Base-by-base conservation (phyloP, 2,329 filamentous ascomycete genomes). In the Chrysoporthe cubensis region DNA sequence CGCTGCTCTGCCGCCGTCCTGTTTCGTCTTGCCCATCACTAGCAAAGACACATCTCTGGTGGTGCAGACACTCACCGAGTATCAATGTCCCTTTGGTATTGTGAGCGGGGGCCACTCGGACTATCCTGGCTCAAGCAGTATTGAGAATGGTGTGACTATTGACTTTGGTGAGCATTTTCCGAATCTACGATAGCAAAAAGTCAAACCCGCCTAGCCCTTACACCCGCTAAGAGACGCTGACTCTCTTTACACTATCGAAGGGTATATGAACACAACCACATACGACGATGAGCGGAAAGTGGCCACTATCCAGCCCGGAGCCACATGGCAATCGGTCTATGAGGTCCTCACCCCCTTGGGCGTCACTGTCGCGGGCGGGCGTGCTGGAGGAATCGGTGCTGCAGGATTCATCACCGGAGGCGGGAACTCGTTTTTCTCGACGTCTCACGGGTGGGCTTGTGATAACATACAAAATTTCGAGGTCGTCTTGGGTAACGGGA, bases 361-460 rank as follows among this genome's bases (percentile, higher is more conserved):
- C 18, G 63, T 65, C 13, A 65, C 63, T 13, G 63, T 65, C 4
- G 54, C 63, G 6, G 63, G 54, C 1, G 63, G 54, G 9, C 63
- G 63, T 9, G 63, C 63, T 18, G 63, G 63, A 13, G 58, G 54
- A 14, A 57, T 65, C 13, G 63, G 63, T 16, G 63, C 58, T 1
- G 63, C 43, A 6, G 63, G 63, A 0, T 57, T 60, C 11, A 60
- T 65, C 26, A 54, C 58, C 13, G 63, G 63, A 2, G 63, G 63
- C 9, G 63, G 63, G 18, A 60, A 50, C 16, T 65, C 63, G 18
- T 65, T 65, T 14, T 60, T 58, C 32, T 65, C 63, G 1, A 57
- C 63, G 37, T 21, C 34, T 26, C 37, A 21, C 6, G 57, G 37
- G 11, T 59, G 57, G 57, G 57, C 57, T 6, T 59, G 34, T 59